Evolutionary conservation across 1,284 basidiomycete genomes (phyloP), one percentile per base, ranked within the genome.

Genomic region (Pyrrhoderma noxium): DNA sequence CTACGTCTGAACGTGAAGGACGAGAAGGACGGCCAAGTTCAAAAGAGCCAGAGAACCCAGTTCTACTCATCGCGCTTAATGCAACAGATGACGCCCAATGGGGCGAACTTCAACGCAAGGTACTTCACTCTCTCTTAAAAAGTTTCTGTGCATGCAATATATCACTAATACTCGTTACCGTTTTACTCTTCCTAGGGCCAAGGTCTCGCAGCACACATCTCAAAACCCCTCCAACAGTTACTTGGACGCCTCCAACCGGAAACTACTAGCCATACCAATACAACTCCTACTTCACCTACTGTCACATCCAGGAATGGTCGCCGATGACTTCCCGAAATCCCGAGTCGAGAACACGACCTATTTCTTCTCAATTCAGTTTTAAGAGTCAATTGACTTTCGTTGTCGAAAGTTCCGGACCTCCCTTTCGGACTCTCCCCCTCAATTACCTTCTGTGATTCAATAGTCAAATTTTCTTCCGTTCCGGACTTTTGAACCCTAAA

Each of bases 31-130:
- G 27, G 11, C 11, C 27, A 31, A n/a, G 38, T 14, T 18, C 14
- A 40, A 40, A 40, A 40, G 38, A 47, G 36, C 40, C 50, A 38
- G 63, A 62, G 46, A 73, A 75, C 45, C 80, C 81, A 7, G 56
- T 85, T 48, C 71, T 89, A 74, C 67, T 89, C 47, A 71, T 89
- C 41, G 83, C 79, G 2, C 64, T 89, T 56, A 86, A 84, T 57
- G 72, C 80, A 31, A 75, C 77, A 18, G 64, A 75, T 36, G 67
- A 65, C 42, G 74, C 80, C 3, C 73, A 78, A 14, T 88, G 82
- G 82, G 76, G 79, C 16, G 72, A 75, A 49, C 68, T 89, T 49
- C 72, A 79, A 50, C 56, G 61, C 57, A 87, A 82, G 73, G 85
- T 82, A 56, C 22, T 70, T 57, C 21, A 46, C 7, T 23, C 7